These are phyloP conservation scores for Plectosphaerella cucumerina DNA, from an alignment of 2,329 filamentous ascomycete species.

Conservation along the genomic window DNA sequence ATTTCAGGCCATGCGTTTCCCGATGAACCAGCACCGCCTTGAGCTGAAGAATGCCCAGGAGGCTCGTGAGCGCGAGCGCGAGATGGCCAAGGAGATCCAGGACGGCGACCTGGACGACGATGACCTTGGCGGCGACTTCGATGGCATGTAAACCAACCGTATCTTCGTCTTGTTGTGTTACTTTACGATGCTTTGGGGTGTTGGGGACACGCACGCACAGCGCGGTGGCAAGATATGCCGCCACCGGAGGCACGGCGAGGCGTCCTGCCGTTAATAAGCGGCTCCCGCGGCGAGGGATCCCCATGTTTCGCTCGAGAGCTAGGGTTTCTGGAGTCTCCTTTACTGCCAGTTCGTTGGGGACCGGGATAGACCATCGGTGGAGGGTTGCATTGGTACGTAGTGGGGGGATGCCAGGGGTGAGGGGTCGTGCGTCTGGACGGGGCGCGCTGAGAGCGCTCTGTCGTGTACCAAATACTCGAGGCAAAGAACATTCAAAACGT, in stretches of 20 bases:
- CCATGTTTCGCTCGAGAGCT: background rate
- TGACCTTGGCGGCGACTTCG: conserved; percentile 92
- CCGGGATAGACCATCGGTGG: background rate
- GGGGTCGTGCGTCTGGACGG: background rate
- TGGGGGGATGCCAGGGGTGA: background rate
- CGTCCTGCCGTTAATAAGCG: background rate
- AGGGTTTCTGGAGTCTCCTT: background rate
- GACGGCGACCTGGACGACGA: conserved; percentile 96
- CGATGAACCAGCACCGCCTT: conserved; percentile 97
- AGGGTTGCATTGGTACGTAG: background rate
- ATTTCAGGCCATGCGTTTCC: conserved; percentile 88
- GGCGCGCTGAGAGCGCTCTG: background rate
- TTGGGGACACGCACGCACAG: background rate
- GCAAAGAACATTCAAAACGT: conserved; percentile 3
- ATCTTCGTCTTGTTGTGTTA: conserved; percentile 7
- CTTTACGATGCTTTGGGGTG: background rate
- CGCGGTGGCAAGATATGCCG: background rate
- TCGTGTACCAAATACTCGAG: conserved; percentile 5
- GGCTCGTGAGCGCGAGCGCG: conserved; percentile 91
- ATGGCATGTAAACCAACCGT: conserved; percentile 68
- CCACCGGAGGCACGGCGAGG: background rate
- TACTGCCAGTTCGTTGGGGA: background rate
- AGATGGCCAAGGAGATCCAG: conserved; percentile 98
- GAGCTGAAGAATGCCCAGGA: conserved; percentile 98
- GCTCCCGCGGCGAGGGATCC: background rate